Evolutionary conservation across 2,329 filamentous ascomycete species (phyloP).

Genomic region (Nemania abortiva): DNA sequence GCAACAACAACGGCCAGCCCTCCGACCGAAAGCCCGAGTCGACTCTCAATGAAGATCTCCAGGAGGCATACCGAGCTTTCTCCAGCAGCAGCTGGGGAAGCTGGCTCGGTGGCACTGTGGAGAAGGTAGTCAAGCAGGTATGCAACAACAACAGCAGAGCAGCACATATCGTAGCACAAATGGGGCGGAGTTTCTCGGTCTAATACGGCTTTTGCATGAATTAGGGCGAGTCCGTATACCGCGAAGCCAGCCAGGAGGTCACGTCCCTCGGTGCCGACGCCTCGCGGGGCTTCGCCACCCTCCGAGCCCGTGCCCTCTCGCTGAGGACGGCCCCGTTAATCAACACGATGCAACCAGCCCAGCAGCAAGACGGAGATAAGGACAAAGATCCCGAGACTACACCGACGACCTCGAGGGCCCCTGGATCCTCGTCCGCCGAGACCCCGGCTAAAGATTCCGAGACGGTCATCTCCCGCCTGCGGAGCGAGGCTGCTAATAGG

Average conservation of each 20-base stretch:
- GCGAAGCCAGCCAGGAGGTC: constrained; percentile 87
- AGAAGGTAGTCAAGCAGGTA: constrained; percentile 93
- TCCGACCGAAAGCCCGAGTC: constrained; percentile 54
- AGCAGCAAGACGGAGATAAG: constrained; percentile 51
- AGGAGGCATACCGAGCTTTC: constrained; percentile 95
- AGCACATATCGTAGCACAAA: constrained; percentile 2
- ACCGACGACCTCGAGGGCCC: constrained; percentile 57
- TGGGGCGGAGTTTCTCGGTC: not conserved
- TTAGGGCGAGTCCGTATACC: constrained; percentile 84
- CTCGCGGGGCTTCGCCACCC: constrained; percentile 79
- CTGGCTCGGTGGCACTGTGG: constrained; percentile 87
- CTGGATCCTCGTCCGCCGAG: constrained; percentile 54
- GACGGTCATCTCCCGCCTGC: constrained; percentile 80
- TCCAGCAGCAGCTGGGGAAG: constrained; percentile 92
- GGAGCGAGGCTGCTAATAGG: constrained; percentile 81
- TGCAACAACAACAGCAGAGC: constrained; percentile 37
- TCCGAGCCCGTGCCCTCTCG: constrained; percentile 81
- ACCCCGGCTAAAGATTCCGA: constrained; percentile 61
- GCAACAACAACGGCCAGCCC: constrained; percentile 21
- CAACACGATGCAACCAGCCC: constrained; percentile 44
- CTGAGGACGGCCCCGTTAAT: constrained; percentile 60
- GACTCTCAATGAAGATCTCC: constrained; percentile 86
- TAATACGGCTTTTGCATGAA: constrained; percentile 36
- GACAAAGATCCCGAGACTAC: constrained; percentile 57
- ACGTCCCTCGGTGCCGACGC: constrained; percentile 84